Evolutionary conservation across 495 filamentous ascomycete genomes (phyloP).

Genomic region (Aspergillus leporis): DNA sequence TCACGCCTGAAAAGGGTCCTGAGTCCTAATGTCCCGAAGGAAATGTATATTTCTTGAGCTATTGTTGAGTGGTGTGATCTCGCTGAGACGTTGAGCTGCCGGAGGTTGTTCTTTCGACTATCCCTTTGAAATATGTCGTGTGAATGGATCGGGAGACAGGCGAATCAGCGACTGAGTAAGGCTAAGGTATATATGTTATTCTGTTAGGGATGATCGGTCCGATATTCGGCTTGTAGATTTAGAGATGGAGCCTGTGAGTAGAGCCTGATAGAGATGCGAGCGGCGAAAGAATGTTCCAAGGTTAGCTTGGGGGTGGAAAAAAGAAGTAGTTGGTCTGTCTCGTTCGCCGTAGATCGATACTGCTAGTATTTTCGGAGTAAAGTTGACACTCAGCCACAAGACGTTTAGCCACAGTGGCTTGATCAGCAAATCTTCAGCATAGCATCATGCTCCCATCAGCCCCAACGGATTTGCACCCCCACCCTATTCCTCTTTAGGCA

Average conservation of each 20-base stretch:
- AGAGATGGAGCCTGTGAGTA: too few species aligned
- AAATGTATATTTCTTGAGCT: neutral
- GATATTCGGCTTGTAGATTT: neutral
- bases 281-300: neutral
- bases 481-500: constrained; percentile 24
- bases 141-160: neutral
- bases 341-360: constrained; percentile 8
- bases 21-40: constrained; percentile 16
- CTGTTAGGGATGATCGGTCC: too few species aligned
- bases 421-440: neutral
- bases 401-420: neutral
- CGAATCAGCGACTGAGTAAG: neutral
- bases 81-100: neutral
- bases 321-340: neutral
- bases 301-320: constrained; percentile 11
- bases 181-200: neutral
- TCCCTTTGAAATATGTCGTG: neutral
- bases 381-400: neutral
- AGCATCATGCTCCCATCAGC: constrained; percentile 4
- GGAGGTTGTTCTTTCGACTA: neutral
- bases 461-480: constrained; percentile 22
- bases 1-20: constrained; percentile 39
- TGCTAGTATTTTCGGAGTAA: too few species aligned
- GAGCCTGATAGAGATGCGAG: neutral
- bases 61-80: neutral